Base-by-base conservation (phyloP, 1,284 basidiomycete genomes). In the Leccinum angustisporum region DNA sequence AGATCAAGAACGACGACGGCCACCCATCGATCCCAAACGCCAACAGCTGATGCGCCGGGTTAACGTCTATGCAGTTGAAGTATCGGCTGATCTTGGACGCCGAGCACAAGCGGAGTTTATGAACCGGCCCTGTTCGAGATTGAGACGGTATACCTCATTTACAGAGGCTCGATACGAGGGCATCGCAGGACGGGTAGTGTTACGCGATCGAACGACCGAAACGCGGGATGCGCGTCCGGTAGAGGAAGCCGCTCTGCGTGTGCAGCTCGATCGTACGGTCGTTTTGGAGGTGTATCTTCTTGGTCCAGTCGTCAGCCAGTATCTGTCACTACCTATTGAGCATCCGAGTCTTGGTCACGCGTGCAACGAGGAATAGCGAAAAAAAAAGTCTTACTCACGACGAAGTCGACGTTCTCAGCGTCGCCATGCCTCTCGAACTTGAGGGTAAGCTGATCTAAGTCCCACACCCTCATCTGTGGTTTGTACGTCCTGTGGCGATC, bases 301-400 rank as follows among this genome's bases (percentile, higher is more conserved):
- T 99, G 16, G 97, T 99, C 97, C 97, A 99, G 80, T 99, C 97
- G 73, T 95, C 91, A 1, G 96, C 98, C 10, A 99, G 83, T 72
- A 96, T 91, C 95, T 97, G 75, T 11, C 60, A 50, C 46, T 54
- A 31, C 56, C 21, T 21, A 21, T 21, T 21, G 21, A 21, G 21
- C 21, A 21, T 21, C 21, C 21, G 21, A 21, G 21, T 21, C 21
- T 21, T 21, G 21, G 3, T 40, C 10, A 25, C 52, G 33, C 11
- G 18, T 30, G 21, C n/a, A 5, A 18, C 30, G 25, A 25, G 16
- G 25, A 21, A 21, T 21, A 21, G 18, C 14, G 21, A 30, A 56
- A 60, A 55, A 40, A 38, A 55, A 18, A 21, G 30, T 40, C 83
- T 83, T 76, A 92, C 93, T 85, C 80, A 97, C 95, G 80, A 91